A percentile compares a stretch with the other conserved stretches of the same genome.
Conservation (phyloP, 176 grass and related monocot genomes). For the Sorghum bicolor region Sorghum_bicolor_NCBIv3 NC_012871.2:62300501-62301000, state of each 20-base stretch:
- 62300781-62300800: constrained; percentile 43
- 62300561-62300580: constrained; percentile 60
- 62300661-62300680: neutral
- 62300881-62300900: constrained; percentile 14
- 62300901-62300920: constrained; percentile 39
- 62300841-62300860: constrained; percentile 48
- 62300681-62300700: constrained; percentile 29
- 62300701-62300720: constrained; percentile 26
- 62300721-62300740: constrained; percentile 33
- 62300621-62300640: neutral
- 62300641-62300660: neutral
- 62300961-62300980: constrained; percentile 44
- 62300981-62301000: constrained; percentile 43
- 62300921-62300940: constrained; percentile 51
- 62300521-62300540: constrained; percentile 58
- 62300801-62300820: constrained; percentile 53
- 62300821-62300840: constrained; percentile 53
- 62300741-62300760: constrained; percentile 41
- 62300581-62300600: constrained; percentile 36
- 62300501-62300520: constrained; percentile 46
- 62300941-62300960: constrained; percentile 43
- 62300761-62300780: constrained; percentile 47
- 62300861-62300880: constrained; percentile 51
- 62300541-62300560: constrained; percentile 46
- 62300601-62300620: neutral